A percentile compares a stretch with the other conserved stretches of the same genome.
phyloP scores from a whole-genome alignment of 2,329 filamentous ascomycete genomes.

The Tetracladium maxilliforme region DNA sequence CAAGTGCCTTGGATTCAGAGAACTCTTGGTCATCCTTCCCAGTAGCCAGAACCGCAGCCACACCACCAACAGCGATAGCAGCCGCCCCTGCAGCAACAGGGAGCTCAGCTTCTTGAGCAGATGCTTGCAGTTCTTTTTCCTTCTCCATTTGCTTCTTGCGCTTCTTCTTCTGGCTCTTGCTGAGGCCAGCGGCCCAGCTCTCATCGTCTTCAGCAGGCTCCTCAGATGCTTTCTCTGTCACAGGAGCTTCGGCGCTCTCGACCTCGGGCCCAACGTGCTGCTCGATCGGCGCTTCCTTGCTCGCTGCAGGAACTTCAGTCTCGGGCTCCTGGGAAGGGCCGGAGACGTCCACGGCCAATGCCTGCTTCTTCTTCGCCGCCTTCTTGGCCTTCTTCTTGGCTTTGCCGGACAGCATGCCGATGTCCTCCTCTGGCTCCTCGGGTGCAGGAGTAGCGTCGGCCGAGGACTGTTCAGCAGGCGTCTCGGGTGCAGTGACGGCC shows the following conservation, averaged over 20 bases:
- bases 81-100: background rate
- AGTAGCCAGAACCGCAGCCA: no score
- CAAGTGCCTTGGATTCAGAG: background rate
- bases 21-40: no score
- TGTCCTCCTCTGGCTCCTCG: constrained; percentile 1
- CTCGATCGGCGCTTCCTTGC: no score
- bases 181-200: constrained; percentile 1
- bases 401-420: background rate
- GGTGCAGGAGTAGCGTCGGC: constrained; percentile 3
- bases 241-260: background rate
- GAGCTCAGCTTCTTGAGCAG: constrained; percentile 7
- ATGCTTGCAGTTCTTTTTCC: constrained; percentile 5
- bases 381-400: constrained; percentile 16
- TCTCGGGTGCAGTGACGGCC: background rate
- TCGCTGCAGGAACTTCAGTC: background rate
- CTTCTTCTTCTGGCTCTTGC: constrained; percentile 8
- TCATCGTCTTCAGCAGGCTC: background rate
- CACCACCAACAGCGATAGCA: background rate
- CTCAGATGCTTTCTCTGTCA: background rate
- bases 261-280: background rate
- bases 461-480: background rate
- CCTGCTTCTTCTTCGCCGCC: constrained; percentile 27
- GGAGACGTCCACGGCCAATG: constrained; percentile 1
- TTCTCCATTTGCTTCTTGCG: constrained; percentile 17
- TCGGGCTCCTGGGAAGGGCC: background rate